Evolutionary conservation across 106 monocot species (phyloP), one percentile per base, ranked within the genome.

Genomic region (Dioscorea alata): DNA sequence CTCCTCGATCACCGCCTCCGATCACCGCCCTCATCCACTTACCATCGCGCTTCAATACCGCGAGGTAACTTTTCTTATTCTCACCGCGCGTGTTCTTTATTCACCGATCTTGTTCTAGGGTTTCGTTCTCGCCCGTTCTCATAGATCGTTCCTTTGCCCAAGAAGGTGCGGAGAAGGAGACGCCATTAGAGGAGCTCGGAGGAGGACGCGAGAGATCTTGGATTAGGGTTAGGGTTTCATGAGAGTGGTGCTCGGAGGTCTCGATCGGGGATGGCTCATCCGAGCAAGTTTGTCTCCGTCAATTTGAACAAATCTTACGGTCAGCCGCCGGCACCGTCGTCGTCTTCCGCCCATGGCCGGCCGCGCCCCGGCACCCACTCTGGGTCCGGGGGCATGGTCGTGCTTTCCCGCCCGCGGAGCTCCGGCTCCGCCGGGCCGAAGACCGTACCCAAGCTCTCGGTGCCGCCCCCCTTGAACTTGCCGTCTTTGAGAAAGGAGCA

Each of bases 231-330:
- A 0, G 7, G 54, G 54, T 54, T 54, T 54, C 54, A 54, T 54
- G 54, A 19, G 54, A 54, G 15, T 19, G 54, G 54, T 2, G 54
- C 19, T 15, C 0, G 54, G 54, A 14, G 54, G 18, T 54, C 54
- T 16, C 54, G 54, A 16, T 19, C 34, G 56, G 65, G 64, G 23
- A 97, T 97, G 96, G 84, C 96, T 66, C 86, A 89, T 64, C 85
- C 59, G 19, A 75, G 74, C 77, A 97, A 92, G 75, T 97, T 97
- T 67, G 82, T 92, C 24, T 86, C 96, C 32, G 89, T 97, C 57
- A 97, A 97, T 58, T 79, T 86, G 32, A 97, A 92, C 80, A 89
- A 84, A 71, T 97, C 92, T 52, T 92, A 92, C 71, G 96, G 86
- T 34, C 76, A 68, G 14, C 57, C 69, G 8, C 59, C 81, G 42